Evolutionary conservation across 306 rosid genomes (phyloP).

Genomic region (Inga leiocalycina): DNA sequence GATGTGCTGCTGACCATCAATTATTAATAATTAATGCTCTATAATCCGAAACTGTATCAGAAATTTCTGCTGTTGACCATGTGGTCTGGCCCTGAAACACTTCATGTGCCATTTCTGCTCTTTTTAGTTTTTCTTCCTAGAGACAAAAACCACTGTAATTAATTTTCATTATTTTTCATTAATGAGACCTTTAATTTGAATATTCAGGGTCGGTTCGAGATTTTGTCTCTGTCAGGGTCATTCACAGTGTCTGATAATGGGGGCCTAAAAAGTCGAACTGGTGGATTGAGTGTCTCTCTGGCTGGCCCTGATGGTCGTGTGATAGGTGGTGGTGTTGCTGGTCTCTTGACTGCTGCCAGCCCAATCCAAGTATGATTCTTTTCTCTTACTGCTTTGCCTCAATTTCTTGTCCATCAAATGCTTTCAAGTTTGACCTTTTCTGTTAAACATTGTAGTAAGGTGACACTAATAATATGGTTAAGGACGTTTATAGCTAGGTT

Average conservation of each 20-base stretch:
- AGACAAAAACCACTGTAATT: neutral
- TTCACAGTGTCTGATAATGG: constrained; percentile 44
- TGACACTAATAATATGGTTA: neutral
- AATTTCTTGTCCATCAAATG: neutral
- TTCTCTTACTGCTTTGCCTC: neutral
- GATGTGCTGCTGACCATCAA: constrained; percentile 7
- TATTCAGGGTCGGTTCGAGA: constrained; percentile 86
- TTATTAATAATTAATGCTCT: neutral
- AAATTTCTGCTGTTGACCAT: constrained; percentile 5
- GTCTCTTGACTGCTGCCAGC: constrained; percentile 74
- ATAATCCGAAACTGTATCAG: constrained; percentile 6
- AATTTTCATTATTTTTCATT: constrained; percentile 12
- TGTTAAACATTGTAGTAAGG: neutral
- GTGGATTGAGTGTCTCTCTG: constrained; percentile 79
- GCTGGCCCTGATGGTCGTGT: constrained; percentile 85
- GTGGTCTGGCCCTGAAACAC: constrained; percentile 17
- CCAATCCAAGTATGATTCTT: constrained; percentile 65
- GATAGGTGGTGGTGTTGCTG: constrained; percentile 84
- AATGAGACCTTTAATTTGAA: neutral
- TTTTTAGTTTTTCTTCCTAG: constrained; percentile 5
- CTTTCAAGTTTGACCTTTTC: neutral
- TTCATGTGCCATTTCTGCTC: constrained; percentile 19
- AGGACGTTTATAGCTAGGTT: neutral
- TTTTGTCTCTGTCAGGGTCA: constrained; percentile 77
- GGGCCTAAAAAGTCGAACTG: constrained; percentile 53